phyloP scores from a whole-genome alignment of 331 rosid genomes.

The Acacia pycnantha region DNA sequence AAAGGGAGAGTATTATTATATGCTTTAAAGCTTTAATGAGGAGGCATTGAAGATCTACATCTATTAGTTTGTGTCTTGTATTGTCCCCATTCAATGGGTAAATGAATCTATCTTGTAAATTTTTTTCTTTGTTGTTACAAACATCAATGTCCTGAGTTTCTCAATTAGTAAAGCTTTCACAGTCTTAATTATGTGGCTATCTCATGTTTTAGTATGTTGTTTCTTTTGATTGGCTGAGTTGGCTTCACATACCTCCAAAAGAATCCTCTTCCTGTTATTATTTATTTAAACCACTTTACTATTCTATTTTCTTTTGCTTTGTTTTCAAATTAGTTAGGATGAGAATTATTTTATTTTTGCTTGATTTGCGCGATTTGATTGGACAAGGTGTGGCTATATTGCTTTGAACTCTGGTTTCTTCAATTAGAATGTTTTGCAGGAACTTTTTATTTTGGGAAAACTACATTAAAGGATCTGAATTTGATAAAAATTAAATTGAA shows the following conservation, averaged over 20 bases:
- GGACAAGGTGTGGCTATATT: too few species aligned
- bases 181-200: not conserved
- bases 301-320: not conserved
- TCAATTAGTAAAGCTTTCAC: not conserved
- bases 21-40: too few species aligned
- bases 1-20: too few species aligned
- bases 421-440: too few species aligned
- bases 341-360: too few species aligned
- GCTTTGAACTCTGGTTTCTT: too few species aligned
- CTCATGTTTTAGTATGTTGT: not conserved
- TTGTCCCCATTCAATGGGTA: too few species aligned
- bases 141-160: not conserved
- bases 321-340: not conserved
- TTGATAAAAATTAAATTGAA: not conserved
- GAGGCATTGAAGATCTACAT: too few species aligned
- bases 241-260: not conserved
- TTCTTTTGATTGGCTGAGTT: not conserved
- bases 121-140: conserved; percentile 7
- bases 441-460: not conserved
- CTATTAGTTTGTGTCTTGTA: too few species aligned
- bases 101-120: too few species aligned
- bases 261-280: not conserved
- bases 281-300: not conserved
- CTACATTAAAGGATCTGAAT: not conserved
- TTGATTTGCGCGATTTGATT: too few species aligned